phyloP scores from a whole-genome alignment of 2,329 filamentous ascomycete genomes.

The Botryotinia globosa region DNA sequence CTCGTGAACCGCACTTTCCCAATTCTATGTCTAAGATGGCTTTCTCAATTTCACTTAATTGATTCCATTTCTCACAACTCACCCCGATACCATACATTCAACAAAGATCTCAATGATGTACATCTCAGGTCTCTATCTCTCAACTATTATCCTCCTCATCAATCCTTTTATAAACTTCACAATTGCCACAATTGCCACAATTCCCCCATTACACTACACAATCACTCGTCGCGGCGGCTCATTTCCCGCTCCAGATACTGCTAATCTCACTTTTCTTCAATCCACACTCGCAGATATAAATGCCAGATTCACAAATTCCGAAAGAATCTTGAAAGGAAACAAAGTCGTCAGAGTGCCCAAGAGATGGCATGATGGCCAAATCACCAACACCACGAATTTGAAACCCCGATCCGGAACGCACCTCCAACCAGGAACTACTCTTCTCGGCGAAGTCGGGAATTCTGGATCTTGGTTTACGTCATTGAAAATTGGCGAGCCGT shows the following conservation, averaged over 20 bases:
- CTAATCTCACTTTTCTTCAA: conserved; percentile 7
- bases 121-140: not conserved
- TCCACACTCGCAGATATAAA: not conserved
- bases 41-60: not conserved
- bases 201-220: conserved; percentile 14
- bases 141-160: not conserved
- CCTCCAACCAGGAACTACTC: conserved; percentile 3
- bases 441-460: conserved; percentile 28
- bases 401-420: not conserved
- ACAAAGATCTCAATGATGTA: not conserved
- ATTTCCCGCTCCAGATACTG: conserved; percentile 9
- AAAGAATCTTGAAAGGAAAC: not conserved
- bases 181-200: not conserved
- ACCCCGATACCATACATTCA: rapidly evolving
- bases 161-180: not conserved
- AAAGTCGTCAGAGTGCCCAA: not conserved
- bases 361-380: not conserved
- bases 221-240: conserved; percentile 4
- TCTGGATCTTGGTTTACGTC: conserved; percentile 28
- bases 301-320: conserved; percentile 2
- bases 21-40: no score
- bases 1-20: not conserved
- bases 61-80: not conserved
- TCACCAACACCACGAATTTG: not conserved
- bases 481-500: conserved; percentile 27